A percentile compares a stretch with the other conserved stretches of the same genome.
Conservation (phyloP, 75 land plant genomes). For the Pinus albicaulis region DNA sequence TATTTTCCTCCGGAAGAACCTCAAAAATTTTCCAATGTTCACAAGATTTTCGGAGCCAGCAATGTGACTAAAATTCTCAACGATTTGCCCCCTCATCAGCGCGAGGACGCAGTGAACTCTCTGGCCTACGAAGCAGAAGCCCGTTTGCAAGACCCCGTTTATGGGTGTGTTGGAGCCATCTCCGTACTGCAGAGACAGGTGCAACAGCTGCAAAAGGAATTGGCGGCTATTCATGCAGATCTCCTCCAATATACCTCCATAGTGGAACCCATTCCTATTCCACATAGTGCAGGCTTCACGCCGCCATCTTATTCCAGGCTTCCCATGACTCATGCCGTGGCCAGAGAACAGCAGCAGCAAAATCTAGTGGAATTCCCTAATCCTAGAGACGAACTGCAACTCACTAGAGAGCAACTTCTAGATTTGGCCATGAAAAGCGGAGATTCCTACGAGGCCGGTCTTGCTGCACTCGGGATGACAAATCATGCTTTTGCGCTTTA, state of each 20-base stretch:
- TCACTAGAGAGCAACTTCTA: not conserved
- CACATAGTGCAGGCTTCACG: not conserved
- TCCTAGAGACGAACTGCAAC: not conserved
- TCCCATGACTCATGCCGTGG: not conserved
- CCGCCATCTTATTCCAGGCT: not conserved
- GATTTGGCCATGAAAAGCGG: slow-evolving; percentile 5
- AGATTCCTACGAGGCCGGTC: not conserved
- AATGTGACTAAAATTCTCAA: slow-evolving; percentile 63
- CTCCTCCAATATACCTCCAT: slow-evolving; percentile 20
- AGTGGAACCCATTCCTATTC: not conserved
- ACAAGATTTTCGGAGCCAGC: slow-evolving; percentile 67
- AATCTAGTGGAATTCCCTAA: not conserved
- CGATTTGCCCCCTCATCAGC: slow-evolving; percentile 50
- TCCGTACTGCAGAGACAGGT: slow-evolving; percentile 51
- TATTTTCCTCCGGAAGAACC: slow-evolving; percentile 86
- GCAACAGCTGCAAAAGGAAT: slow-evolving; percentile 56
- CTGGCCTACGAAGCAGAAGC: slow-evolving; percentile 73
- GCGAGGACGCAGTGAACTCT: slow-evolving; percentile 57
- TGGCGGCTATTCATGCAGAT: slow-evolving; percentile 55
- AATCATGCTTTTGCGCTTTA: not conserved
- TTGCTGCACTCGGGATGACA: not conserved
- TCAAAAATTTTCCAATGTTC: slow-evolving; percentile 53
- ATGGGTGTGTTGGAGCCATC: slow-evolving; percentile 66
- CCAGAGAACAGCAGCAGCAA: not conserved
- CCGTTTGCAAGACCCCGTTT: slow-evolving; percentile 57